These are phyloP conservation scores for Trichoderma arundinaceum DNA, from an alignment of 2,329 filamentous ascomycete genomes.

Conservation along the genomic window DNA sequence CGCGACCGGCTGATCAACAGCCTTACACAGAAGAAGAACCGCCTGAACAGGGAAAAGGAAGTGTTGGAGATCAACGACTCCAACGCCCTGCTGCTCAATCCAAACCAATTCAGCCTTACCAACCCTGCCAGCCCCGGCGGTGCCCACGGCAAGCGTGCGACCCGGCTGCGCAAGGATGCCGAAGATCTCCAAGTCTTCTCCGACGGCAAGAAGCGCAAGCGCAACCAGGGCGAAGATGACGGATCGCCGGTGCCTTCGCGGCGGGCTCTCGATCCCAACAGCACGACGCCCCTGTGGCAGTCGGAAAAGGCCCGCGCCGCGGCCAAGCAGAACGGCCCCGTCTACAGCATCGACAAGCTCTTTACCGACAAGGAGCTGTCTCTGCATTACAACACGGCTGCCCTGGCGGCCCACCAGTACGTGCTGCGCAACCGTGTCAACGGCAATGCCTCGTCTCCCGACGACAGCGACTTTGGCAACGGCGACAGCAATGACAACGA, in stretches of 20 bases:
- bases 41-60: slow-evolving; percentile 69
- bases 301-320: slow-evolving; percentile 61
- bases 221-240: slow-evolving; percentile 65
- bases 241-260: slow-evolving; percentile 66
- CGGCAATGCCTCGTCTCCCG: slow-evolving; percentile 56
- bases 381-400: slow-evolving; percentile 68
- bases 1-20: slow-evolving; percentile 71
- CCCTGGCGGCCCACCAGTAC: slow-evolving; percentile 66
- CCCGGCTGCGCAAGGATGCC: slow-evolving; percentile 64
- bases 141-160: slow-evolving; percentile 66
- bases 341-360: slow-evolving; percentile 71
- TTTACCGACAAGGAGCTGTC: slow-evolving; percentile 73
- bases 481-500: slow-evolving; percentile 58
- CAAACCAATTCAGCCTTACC: slow-evolving; percentile 69
- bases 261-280: slow-evolving; percentile 60
- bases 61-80: slow-evolving; percentile 70
- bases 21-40: slow-evolving; percentile 67
- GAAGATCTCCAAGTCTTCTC: slow-evolving; percentile 62
- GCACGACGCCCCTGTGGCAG: slow-evolving; percentile 67
- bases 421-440: slow-evolving; percentile 63
- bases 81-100: slow-evolving; percentile 68
- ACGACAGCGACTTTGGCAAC: slow-evolving; percentile 60
- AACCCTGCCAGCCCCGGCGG: slow-evolving; percentile 69
- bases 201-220: slow-evolving; percentile 67
- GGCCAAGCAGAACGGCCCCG: slow-evolving; percentile 62